Percentiles rank a stretch among this genome's conserved stretches.
Conservation (phyloP, 495 filamentous ascomycete species). For the Achaetomiella virescens region DNA sequence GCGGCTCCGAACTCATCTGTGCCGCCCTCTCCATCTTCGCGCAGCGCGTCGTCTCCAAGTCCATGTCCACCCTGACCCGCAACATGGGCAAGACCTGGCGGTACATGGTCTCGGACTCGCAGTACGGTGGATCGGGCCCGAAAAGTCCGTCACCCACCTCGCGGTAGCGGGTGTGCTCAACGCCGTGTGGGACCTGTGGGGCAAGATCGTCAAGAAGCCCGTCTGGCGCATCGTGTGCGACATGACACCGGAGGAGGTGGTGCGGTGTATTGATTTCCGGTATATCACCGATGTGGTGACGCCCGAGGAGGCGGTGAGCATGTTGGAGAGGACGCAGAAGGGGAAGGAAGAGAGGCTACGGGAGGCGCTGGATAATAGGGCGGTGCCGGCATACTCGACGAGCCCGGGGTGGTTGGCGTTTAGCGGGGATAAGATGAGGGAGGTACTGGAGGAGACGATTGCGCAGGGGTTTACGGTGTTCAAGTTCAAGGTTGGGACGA, state of each 20-base stretch:
- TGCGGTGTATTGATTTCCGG: conserved; percentile 80
- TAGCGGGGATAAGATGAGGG: conserved; percentile 74
- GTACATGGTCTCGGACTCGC: conserved; percentile 79
- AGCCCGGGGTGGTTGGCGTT: conserved; percentile 90
- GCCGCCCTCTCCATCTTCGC: conserved; percentile 69
- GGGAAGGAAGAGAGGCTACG: conserved; percentile 60
- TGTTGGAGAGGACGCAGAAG: conserved; percentile 55
- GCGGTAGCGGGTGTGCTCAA: conserved; percentile 85
- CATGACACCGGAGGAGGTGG: conserved; percentile 80
- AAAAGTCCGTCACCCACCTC: conserved; percentile 90
- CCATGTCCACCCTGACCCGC: conserved; percentile 64
- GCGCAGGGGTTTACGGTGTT: conserved; percentile 74
- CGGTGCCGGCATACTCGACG: conserved; percentile 89
- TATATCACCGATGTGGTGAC: conserved; percentile 89
- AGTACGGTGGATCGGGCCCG: conserved; percentile 88
- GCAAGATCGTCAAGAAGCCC: conserved; percentile 74
- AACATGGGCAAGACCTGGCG: conserved; percentile 89
- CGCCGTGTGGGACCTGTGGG: conserved; percentile 94
- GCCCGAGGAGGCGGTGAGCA: conserved; percentile 66
- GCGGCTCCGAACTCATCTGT: conserved; percentile 89
- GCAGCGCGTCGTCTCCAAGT: conserved; percentile 61
- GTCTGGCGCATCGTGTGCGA: conserved; percentile 85
- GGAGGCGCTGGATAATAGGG: conserved; percentile 61
- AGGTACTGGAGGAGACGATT: conserved; percentile 62
- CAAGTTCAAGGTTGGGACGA: conserved; percentile 81